A percentile compares a stretch with the other conserved stretches of the same genome.
Conservation (phyloP, 306 rosid genomes). For the Calophaca sinica region DNA sequence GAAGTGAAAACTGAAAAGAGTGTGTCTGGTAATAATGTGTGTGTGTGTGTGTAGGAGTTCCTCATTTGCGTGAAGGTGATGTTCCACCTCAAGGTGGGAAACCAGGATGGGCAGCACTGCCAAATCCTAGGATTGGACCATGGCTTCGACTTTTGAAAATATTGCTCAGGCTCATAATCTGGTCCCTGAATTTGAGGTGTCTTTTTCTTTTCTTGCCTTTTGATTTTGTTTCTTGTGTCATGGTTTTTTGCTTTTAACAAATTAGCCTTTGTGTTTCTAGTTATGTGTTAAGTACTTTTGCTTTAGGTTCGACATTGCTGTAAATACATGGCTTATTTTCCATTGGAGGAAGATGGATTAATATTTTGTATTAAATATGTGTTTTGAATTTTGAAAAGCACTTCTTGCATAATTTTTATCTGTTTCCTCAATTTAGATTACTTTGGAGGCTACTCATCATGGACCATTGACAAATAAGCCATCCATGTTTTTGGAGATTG, state of each 20-base stretch:
- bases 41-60: too few relatives aligned
- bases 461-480: conserved; percentile 87
- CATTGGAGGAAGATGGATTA: background rate
- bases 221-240: conserved; percentile 12
- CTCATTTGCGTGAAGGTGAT: too few relatives aligned
- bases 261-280: conserved; percentile 7
- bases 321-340: conserved; percentile 12
- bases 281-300: background rate
- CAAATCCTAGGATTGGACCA: conserved; percentile 85
- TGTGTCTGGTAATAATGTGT: too few relatives aligned
- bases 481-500: conserved; percentile 92
- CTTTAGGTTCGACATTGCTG: background rate
- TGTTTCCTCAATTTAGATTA: conserved; percentile 65
- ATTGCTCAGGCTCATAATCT: conserved; percentile 74
- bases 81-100: too few relatives aligned
- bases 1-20: too few relatives aligned
- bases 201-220: conserved; percentile 8
- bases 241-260: background rate
- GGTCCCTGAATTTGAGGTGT: conserved; percentile 94
- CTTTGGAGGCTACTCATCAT: conserved; percentile 97
- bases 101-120: conserved; percentile 93
- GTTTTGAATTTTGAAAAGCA: background rate
- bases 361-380: conserved; percentile 1
- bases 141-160: conserved; percentile 81
- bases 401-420: background rate